Conservation (phyloP, 371 early-diverging fungal genomes). For the Mucor circinelloides region DNA sequence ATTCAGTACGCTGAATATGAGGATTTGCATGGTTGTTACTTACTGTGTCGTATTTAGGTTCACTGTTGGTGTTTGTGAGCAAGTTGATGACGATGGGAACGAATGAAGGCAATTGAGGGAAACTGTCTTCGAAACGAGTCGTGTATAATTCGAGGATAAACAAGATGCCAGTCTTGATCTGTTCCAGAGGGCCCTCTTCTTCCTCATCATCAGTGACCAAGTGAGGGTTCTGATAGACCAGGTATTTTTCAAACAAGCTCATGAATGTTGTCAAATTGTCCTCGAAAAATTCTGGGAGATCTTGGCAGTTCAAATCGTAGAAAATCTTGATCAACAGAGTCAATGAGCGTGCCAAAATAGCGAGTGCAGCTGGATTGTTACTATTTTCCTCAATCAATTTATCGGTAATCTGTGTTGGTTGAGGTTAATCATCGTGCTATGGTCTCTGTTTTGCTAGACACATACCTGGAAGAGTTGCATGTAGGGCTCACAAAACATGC, state of each 20-base stretch:
- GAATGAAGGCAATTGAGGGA: constrained; percentile 74
- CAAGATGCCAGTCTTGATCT: constrained; percentile 88
- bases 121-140: constrained; percentile 89
- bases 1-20: neutral
- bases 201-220: constrained; percentile 81
- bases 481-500: constrained; percentile 80
- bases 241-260: constrained; percentile 82
- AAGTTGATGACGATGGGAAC: constrained; percentile 86
- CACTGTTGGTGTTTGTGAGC: constrained; percentile 69
- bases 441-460: neutral
- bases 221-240: constrained; percentile 76
- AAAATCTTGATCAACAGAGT: constrained; percentile 84
- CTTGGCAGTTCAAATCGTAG: constrained; percentile 92
- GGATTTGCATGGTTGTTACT: no score
- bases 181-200: constrained; percentile 83
- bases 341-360: constrained; percentile 75
- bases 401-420: constrained; percentile 70
- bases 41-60: constrained; percentile 83
- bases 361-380: constrained; percentile 63
- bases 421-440: neutral
- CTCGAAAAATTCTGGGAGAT: constrained; percentile 95
- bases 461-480: constrained; percentile 78
- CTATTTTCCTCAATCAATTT: constrained; percentile 70
- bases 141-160: constrained; percentile 90
- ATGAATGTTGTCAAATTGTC: constrained; percentile 83